Conservation (phyloP, 1,284 basidiomycete genomes). For the Tylopilus sp. region DNA sequence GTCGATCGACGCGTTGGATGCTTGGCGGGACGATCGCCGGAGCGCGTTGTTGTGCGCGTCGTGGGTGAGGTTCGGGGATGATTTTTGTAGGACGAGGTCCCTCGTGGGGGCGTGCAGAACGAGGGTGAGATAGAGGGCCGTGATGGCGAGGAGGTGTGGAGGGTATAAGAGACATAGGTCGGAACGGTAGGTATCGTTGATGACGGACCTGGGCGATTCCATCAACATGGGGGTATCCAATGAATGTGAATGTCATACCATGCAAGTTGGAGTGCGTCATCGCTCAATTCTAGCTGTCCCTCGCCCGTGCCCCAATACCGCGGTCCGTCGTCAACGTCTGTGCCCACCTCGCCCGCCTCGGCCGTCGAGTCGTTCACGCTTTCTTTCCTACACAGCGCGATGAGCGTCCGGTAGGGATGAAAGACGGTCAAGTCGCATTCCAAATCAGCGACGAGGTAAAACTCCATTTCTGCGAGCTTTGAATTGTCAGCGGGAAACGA, state of each 20-base stretch:
- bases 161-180: constrained; percentile 90
- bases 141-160: constrained; percentile 90
- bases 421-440: constrained; percentile 94
- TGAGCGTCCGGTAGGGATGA: constrained; percentile 89
- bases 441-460: constrained; percentile 94
- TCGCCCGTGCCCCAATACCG: constrained; percentile 77
- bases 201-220: constrained; percentile 70
- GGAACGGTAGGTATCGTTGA: constrained; percentile 95
- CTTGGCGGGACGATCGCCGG: constrained; percentile 56
- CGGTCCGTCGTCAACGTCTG: constrained; percentile 57
- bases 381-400: constrained; percentile 69
- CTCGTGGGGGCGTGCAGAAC: constrained; percentile 61
- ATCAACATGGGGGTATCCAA: not conserved
- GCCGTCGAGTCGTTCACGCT: constrained; percentile 41
- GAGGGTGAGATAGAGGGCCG: constrained; percentile 85
- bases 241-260: constrained; percentile 46
- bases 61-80: constrained; percentile 18
- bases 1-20: constrained; percentile 26
- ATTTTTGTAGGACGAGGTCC: constrained; percentile 37
- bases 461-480: constrained; percentile 98
- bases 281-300: constrained; percentile 39
- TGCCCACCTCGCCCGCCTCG: constrained; percentile 65
- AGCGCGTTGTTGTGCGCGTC: constrained; percentile 27
- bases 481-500: constrained; percentile 82
- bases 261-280: constrained; percentile 41